Base-by-base conservation (phyloP, 768 basidiomycete species). In the Termitomyces bulborhizus region DNA sequence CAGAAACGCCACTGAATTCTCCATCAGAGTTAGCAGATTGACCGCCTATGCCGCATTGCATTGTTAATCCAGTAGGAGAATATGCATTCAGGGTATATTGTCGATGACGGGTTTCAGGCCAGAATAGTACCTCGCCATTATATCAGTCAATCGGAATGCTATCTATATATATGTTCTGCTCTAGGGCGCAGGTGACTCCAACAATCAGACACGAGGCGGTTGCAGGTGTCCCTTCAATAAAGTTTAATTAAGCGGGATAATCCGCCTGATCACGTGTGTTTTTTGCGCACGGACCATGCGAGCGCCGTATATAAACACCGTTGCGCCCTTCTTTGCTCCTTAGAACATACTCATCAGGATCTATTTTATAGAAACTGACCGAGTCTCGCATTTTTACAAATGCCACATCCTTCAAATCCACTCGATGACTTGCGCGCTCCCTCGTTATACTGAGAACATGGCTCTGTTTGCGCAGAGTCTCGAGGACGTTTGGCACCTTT, bases 281-380 rank as follows among this genome's bases (percentile, higher is more conserved):
- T 48, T 31, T 16, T 42, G 46, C 69, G 69, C 69, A 71, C 69
- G 63, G 69, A 66, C 78, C 77, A 73, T 4, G 21, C 15, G 1
- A 42, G 56, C 63, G 55, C 3, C 7, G 15, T 72, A 73, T 73
- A 78, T 68, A 79, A 59, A 46, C 62, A 37, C 46, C 0, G 34
- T 32, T 39, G 16, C 56, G n/a, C 45, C 54, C 63, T 62, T 66
- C 68, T 26, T 41, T 34, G 7, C 11, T 71, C 80, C 63, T 70
- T 57, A 81, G 81, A 82, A 80, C 80, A 82, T 82, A 82, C 81
- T 82, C 81, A 80, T 79, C 81, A 82, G 81, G 81, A 82, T 82
- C 81, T 82, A 80, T 82, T 82, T 67, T 81, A 82, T 81, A 82
- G 81, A 77, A 78, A 79, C 81, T 81, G 79, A 82, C 81, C 79